phyloP scores from a whole-genome alignment of 2,329 filamentous ascomycete genomes.

The Akanthomyces lecanii region DNA sequence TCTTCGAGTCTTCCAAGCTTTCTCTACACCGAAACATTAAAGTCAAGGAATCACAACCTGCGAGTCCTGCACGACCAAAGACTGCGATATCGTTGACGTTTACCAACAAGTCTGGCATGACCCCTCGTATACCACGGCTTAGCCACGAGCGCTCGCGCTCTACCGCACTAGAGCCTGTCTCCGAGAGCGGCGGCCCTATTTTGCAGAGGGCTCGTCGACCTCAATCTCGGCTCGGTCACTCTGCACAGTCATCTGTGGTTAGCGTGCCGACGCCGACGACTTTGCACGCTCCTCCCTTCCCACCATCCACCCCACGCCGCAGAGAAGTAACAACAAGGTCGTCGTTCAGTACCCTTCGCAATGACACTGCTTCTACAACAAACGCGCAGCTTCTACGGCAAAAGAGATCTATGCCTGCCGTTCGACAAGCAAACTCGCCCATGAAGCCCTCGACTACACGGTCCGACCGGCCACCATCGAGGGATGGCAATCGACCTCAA shows the following conservation, averaged over 20 bases:
- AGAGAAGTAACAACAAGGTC: conserved; percentile 54
- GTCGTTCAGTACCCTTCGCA: conserved; percentile 50
- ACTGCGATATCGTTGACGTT: conserved; percentile 86
- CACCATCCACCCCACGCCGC: conserved; percentile 57
- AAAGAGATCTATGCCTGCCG: conserved; percentile 61
- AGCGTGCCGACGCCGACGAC: conserved; percentile 59
- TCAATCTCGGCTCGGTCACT: conserved; percentile 65
- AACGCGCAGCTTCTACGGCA: conserved; percentile 61
- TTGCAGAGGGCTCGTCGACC: conserved; percentile 56
- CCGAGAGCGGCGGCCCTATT: conserved; percentile 76
- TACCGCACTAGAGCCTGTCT: conserved; percentile 79
- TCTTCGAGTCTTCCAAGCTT: conserved; percentile 75
- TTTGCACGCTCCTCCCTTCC: conserved; percentile 48
- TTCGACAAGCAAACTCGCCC: conserved; percentile 49
- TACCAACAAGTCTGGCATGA: conserved; percentile 66
- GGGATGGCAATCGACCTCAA: conserved; percentile 50
- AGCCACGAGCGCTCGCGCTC: conserved; percentile 68
- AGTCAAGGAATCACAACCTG: conserved; percentile 66
- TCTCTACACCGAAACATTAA: conserved; percentile 90
- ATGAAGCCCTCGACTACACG: conserved; percentile 45
- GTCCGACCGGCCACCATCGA: conserved; percentile 57
- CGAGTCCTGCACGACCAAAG: conserved; percentile 67
- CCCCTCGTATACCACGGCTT: conserved; percentile 76
- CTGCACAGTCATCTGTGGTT: conserved; percentile 63
- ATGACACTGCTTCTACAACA: conserved; percentile 57